Conservation (phyloP, 78 protist genomes). For the Ministeria vibrans region DNA sequence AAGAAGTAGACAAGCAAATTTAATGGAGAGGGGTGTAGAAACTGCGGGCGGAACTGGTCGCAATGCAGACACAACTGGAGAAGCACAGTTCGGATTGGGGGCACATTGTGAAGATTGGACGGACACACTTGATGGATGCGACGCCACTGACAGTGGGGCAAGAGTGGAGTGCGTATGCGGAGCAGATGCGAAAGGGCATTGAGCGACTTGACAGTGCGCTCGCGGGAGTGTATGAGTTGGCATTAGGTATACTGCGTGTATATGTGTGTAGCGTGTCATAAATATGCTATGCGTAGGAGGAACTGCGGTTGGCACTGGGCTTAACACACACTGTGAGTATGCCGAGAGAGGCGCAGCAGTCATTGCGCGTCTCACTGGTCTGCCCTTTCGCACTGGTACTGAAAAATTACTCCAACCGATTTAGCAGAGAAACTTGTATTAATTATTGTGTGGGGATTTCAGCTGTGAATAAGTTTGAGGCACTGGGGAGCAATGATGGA, state of each 20-base stretch:
- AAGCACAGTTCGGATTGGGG: no score
- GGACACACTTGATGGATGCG: slow-evolving; percentile 93
- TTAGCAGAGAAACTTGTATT: no score
- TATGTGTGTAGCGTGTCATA: no score
- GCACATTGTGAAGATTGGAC: slow-evolving; percentile 82
- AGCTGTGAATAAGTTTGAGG: slow-evolving; percentile 88
- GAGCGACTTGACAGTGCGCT: slow-evolving; percentile 48
- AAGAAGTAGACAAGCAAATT: not conserved
- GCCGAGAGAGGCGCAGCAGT: slow-evolving; percentile 52
- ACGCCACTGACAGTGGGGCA: slow-evolving; percentile 89
- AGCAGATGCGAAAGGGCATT: slow-evolving; percentile 64
- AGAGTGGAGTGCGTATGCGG: slow-evolving; percentile 80
- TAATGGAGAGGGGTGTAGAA: not conserved
- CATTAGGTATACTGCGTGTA: no score
- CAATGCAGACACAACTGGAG: no score
- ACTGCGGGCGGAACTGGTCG: not conserved
- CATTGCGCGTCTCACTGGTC: slow-evolving; percentile 62
- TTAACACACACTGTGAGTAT: slow-evolving; percentile 77
- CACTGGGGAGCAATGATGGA: slow-evolving; percentile 85
- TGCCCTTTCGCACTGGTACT: slow-evolving; percentile 75
- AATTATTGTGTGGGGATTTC: no score
- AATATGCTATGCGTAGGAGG: no score
- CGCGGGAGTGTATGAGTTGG: slow-evolving; percentile 54
- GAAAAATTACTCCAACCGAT: no score
- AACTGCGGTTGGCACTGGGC: slow-evolving; percentile 94